Evolutionary conservation across 2,329 filamentous ascomycete species (phyloP), one percentile per base, ranked within the genome.

Genomic region (Endoconidiophora polonica): DNA sequence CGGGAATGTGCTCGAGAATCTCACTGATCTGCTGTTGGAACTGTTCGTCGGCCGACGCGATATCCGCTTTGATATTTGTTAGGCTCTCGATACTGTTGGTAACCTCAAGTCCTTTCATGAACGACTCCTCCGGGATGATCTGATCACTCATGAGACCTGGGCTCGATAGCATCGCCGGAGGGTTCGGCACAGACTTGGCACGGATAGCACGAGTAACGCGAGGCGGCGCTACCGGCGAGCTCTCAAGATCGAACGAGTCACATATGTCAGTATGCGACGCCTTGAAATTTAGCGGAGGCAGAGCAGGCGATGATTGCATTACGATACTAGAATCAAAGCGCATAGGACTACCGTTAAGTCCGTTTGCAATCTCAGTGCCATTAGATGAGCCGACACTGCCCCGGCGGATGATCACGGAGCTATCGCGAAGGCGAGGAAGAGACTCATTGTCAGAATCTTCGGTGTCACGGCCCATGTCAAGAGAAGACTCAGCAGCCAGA

Each of bases 21-120:
- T 83, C 77, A 59, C 77, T 83, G 45, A 94, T 88, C 60, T 88
- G 86, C 55, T 80, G 77, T 56, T 86, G 83, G 12, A 94, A 70
- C 50, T 85, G 76, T 55, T 86, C 79, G 55, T 82, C 77, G 4
- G 45, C 44, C 6, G 45, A 44, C 5, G 29, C 0, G 72, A 59
- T 66, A 38, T 58, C 57, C 4, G 61, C 60, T 1, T 64, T 33
- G 29, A 33, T 33, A 12, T 33, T 60, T 40, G 58, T 59, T 7
- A 40, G 40, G 10, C 29, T 44, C n/a, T 29, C 33, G 12, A 52
- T 44, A 5, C 64, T 60, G 7, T 55, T 54, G 0, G 63, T 63
- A 44, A 67, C 65, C 9, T 74, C 71, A 22, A 67, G 66, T 37
- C 70, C 70, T n/a, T 72, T 68, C 3, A 65, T 55, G 22, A 68